These are phyloP conservation scores for Triglochin maritima DNA, from an alignment of 106 monocot species.

Conservation along the genomic window DNA sequence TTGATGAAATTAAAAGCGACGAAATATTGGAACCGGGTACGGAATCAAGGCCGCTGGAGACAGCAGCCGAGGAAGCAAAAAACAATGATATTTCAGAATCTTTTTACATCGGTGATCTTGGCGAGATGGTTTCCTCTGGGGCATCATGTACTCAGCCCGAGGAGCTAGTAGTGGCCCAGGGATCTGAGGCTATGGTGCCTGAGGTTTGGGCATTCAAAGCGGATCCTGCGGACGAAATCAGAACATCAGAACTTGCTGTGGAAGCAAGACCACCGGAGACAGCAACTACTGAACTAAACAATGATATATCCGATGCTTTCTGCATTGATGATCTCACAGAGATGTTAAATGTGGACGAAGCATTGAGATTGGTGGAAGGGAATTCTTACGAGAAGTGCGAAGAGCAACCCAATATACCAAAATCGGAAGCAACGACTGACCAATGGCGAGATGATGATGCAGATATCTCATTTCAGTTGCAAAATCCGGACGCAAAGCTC, in stretches of 20 bases:
- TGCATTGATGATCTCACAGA: slow-evolving; percentile 10
- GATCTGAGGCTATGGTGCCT: not conserved
- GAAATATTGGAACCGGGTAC: not conserved
- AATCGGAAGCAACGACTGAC: not conserved
- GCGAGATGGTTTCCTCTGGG: not conserved
- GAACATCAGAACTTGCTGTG: not conserved
- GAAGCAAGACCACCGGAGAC: not conserved
- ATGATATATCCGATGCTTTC: not conserved
- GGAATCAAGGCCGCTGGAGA: not conserved
- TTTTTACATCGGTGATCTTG: not conserved
- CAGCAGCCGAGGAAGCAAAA: not conserved
- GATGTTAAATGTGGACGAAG: slow-evolving; percentile 31
- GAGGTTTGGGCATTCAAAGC: slow-evolving; percentile 7
- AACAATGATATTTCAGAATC: not conserved
- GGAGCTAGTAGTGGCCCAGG: not conserved
- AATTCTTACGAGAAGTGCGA: not conserved
- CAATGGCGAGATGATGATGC: not conserved
- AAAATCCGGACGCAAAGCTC: slow-evolving; percentile 24
- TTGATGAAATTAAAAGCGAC: not conserved
- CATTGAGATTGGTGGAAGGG: slow-evolving; percentile 28
- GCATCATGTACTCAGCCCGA: not conserved
- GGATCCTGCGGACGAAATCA: not conserved
- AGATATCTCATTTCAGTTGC: slow-evolving; percentile 13
- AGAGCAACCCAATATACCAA: not conserved
- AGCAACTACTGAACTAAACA: not conserved